Base-by-base conservation (phyloP, 768 basidiomycete species). In the Tephrocybe sp. region DNA sequence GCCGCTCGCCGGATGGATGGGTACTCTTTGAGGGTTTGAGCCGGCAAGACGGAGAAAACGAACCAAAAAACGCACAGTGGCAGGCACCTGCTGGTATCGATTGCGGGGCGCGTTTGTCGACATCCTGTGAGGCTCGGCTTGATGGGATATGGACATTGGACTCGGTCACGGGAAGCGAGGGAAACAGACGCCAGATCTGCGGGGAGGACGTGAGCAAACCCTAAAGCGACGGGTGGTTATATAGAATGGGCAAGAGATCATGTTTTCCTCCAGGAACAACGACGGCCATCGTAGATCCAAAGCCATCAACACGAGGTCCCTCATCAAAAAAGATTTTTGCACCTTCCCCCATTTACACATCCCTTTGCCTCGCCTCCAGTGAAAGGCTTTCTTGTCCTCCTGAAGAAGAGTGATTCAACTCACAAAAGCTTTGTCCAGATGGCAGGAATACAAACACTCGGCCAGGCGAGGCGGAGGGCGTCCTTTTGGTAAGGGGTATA, bases 21-120 rank as follows among this genome's bases (percentile, higher is more conserved):
- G 53, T 48, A 12, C 44, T 54, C 56, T 26, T 52, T 44, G 38
- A 42, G 36, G 17, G 40, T 49, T 44, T 54, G 34, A 44, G 45
- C 41, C 28, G 38, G 21, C 11, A 28, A 49, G 3, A 43, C 23
- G 50, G 10, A 59, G 36, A 32, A 46, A 41, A 18, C 37, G 34
- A 12, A 46, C 15, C 7, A 50, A 11, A 37, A 8, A 20, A 51
- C 55, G 51, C 34, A 58, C 53, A 24, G 57, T 37, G 2, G 61
- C 54, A 17, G 54, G 57, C 21, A 58, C 61, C 17, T 52, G 43
- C 30, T 54, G 52, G 30, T 61, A 62, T 4, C 61, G 59, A 48
- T 51, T 55, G 21, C 59, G 59, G 2, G 63, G 60, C 12, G 59
- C 59, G 45, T 65, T 65, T 11, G 49, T 60, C 7, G 60, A 48